Evolutionary conservation across 352 stramenopile genomes (phyloP).

Genomic region (Globisporangium spinosum): DNA sequence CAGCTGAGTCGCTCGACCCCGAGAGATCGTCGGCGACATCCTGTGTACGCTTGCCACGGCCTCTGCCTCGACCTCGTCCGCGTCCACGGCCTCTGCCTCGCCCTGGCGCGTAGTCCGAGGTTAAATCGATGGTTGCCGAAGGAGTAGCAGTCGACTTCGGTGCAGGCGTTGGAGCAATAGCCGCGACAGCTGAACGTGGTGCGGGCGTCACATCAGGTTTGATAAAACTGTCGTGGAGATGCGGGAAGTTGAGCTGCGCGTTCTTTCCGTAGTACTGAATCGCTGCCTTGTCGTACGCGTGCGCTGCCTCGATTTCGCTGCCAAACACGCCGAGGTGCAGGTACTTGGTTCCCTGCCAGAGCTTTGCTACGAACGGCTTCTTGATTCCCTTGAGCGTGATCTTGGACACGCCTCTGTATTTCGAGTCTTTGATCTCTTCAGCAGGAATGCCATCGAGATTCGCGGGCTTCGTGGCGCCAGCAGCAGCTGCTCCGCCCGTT

Average conservation of each 20-base stretch:
- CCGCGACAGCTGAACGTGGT: slow-evolving; percentile 9
- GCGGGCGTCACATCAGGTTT: slow-evolving; percentile 31
- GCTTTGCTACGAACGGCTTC: slow-evolving; percentile 77
- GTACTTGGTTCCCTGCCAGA: slow-evolving; percentile 64
- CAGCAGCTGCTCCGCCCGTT: neutral
- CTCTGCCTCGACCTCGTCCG: slow-evolving; percentile 35
- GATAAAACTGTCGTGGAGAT: slow-evolving; percentile 69
- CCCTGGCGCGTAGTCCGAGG: slow-evolving; percentile 18
- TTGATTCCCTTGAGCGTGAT: slow-evolving; percentile 76
- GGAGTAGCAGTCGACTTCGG: slow-evolving; percentile 10
- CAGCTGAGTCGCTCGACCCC: neutral
- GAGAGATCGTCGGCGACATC: slow-evolving; percentile 17
- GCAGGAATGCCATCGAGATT: slow-evolving; percentile 20
- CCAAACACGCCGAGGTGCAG: slow-evolving; percentile 64
- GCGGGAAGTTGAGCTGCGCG: slow-evolving; percentile 76
- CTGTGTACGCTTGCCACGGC: slow-evolving; percentile 51
- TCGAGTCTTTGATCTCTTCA: slow-evolving; percentile 63
- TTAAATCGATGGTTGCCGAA: slow-evolving; percentile 15
- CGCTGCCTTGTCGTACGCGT: slow-evolving; percentile 78
- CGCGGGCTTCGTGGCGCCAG: slow-evolving; percentile 4
- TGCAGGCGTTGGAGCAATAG: slow-evolving; percentile 6
- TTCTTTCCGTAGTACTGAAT: slow-evolving; percentile 60
- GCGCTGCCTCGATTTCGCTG: slow-evolving; percentile 76
- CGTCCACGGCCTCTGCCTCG: slow-evolving; percentile 29
- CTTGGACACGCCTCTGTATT: slow-evolving; percentile 79